These are phyloP conservation scores for Bacidia gigantensis DNA, from an alignment of 495 filamentous ascomycete genomes.

Conservation along the genomic window DNA sequence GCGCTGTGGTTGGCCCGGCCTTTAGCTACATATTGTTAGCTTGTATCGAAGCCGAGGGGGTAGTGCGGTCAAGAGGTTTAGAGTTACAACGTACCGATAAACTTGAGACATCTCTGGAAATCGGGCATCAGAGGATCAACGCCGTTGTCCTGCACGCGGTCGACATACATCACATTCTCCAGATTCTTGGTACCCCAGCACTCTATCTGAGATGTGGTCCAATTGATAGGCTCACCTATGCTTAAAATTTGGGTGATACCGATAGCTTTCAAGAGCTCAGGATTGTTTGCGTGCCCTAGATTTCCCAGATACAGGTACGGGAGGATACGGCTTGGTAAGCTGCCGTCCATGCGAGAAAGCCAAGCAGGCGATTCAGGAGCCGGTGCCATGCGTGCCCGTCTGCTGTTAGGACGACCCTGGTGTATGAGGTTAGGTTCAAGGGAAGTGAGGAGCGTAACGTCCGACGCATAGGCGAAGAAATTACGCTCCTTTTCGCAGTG, in stretches of 20 bases:
- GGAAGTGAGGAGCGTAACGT: conserved; percentile 62
- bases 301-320: conserved; percentile 97
- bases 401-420: conserved; percentile 16
- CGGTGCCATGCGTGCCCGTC: conserved; percentile 19
- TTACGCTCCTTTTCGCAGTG: conserved; percentile 74
- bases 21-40: conserved; percentile 37
- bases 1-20: conserved; percentile 62
- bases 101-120: conserved; percentile 74
- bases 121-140: conserved; percentile 83
- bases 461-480: conserved; percentile 89
- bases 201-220: conserved; percentile 53
- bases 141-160: conserved; percentile 88
- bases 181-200: conserved; percentile 61
- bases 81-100: conserved; percentile 72
- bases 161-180: conserved; percentile 67
- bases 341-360: conserved; percentile 77
- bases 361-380: conserved; percentile 49
- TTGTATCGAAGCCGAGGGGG: neutral
- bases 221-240: conserved; percentile 80
- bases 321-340: conserved; percentile 72
- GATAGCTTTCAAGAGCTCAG: conserved; percentile 59
- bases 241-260: conserved; percentile 82
- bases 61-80: conserved; percentile 1
- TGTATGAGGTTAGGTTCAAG: conserved; percentile 61
- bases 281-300: conserved; percentile 83